These are phyloP conservation scores for Parafenestella ontariensis DNA, from an alignment of 2,329 filamentous ascomycete species.

Conservation along the genomic window DNA sequence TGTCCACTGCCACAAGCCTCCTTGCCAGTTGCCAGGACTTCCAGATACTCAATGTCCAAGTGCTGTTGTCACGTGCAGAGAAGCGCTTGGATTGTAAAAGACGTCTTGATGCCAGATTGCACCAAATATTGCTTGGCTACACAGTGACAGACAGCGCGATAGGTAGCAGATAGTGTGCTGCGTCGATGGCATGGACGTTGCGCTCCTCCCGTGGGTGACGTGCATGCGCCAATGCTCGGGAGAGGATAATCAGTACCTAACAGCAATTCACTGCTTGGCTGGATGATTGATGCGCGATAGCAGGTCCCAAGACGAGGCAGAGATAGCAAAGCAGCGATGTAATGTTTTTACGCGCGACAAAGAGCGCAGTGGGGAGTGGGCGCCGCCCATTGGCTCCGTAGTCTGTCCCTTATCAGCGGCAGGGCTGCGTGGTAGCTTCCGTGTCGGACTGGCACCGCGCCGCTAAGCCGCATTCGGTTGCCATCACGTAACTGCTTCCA, in stretches of 20 bases:
- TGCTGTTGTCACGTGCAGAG: background rate
- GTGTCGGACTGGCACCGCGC: constrained; percentile 6
- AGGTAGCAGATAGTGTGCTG: constrained; percentile 26
- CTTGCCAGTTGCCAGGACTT: background rate
- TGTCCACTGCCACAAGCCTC: background rate
- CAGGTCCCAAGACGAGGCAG: constrained; percentile 25
- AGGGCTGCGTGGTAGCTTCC: background rate
- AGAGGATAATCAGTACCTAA: constrained; percentile 44
- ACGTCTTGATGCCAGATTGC: background rate
- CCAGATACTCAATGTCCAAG: no score
- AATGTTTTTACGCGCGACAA: constrained; percentile 45
- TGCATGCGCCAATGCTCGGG: constrained; percentile 33
- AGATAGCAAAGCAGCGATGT: constrained; percentile 30
- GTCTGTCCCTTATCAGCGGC: constrained; percentile 37
- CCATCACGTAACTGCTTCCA: constrained; percentile 33
- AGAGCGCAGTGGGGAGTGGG: constrained; percentile 30
- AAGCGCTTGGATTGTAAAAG: background rate
- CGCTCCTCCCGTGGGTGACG: constrained; percentile 29
- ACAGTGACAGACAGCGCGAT: constrained; percentile 9
- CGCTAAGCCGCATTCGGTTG: constrained; percentile 27
- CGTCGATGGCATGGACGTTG: constrained; percentile 14
- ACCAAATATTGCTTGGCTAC: background rate
- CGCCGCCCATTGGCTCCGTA: constrained; percentile 31
- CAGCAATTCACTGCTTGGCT: constrained; percentile 45
- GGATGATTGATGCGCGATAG: constrained; percentile 24